Base-by-base conservation (phyloP, 2,329 filamentous ascomycete genomes). In the Xylaria sp. region DNA sequence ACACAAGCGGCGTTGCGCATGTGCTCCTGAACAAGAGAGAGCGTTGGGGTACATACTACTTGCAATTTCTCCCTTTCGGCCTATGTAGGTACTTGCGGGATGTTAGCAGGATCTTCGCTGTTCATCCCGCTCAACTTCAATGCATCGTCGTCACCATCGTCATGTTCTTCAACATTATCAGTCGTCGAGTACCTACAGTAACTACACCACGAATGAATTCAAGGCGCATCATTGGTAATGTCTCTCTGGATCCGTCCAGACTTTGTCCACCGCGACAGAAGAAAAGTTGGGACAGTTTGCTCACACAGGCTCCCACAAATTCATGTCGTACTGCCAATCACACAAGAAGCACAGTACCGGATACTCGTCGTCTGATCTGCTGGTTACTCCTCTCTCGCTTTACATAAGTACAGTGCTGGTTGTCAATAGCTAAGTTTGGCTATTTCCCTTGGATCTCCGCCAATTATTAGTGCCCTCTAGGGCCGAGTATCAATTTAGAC, bases 401-500 rank as follows among this genome's bases (percentile, higher is more conserved):
- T 57, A 45, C 23, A 28, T 56, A 37, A 46, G 14, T 25, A n/a
- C 17, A 33, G 31, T 33, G 31, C n/a, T 25, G 21, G 42, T 55
- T 28, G 37, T n/a, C 17, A 28, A 43, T 52, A 51, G 19, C 50
- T 19, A 28, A 28, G 40, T 40, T 50, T 60, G 43, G 56, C 51
- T 51, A 38, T 3, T 15, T 19, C 50, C 19, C 31, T 54, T 28
- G 37, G 46, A 49, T 58, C 31, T 54, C 17, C 50, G 40, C 53
- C 42, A 49, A 43, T 52, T 50, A 40, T 42, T 51, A 43, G 52
- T 46, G 54, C 33, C 50, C 52, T 45, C 56, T 60, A 60, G 56
- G 65, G 49, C 52, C 43, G 47, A 61, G 52, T 50, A 43, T 59
- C 66, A 63, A 57, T 63, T 50, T 56, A 57, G 53, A 63, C 60